phyloP scores from a whole-genome alignment of 2,329 filamentous ascomycete genomes.

The Botryotinia calthae region DNA sequence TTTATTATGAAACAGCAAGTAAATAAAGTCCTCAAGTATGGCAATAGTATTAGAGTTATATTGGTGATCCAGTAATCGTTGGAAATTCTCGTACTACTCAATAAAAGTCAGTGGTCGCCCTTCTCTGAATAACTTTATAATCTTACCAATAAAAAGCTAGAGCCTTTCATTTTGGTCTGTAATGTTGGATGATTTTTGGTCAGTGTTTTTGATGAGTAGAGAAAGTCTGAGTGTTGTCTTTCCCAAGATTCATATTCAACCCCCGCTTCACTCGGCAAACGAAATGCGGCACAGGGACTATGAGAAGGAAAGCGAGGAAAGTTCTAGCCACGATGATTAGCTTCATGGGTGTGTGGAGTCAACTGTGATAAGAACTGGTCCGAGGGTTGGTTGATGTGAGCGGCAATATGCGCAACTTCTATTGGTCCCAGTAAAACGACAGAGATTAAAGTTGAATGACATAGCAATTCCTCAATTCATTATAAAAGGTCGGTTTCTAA shows the following conservation, averaged over 20 bases:
- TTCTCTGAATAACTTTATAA: not conserved
- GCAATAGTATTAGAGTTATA: not conserved
- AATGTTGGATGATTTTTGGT: not conserved
- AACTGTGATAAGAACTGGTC: too few species aligned
- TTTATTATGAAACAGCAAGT: not conserved
- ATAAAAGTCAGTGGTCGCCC: not conserved
- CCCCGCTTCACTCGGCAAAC: not conserved
- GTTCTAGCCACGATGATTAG: not conserved
- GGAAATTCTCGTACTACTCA: not conserved
- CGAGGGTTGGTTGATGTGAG: not conserved
- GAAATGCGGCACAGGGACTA: not conserved
- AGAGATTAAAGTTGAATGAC: not conserved
- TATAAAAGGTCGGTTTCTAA: not conserved
- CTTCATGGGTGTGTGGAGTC: not conserved
- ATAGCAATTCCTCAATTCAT: not conserved
- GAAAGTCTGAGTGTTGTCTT: not conserved
- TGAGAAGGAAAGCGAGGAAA: not conserved
- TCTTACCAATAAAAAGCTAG: not conserved
- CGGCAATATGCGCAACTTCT: not conserved
- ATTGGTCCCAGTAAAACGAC: not conserved
- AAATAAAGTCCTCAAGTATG: not conserved
- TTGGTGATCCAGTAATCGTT: not conserved
- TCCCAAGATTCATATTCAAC: not conserved
- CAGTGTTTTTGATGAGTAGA: not conserved
- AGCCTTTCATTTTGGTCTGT: not conserved